Conservation (phyloP, 2,329 filamentous ascomycete species). For the Scleromitrula shiraiana region DNA sequence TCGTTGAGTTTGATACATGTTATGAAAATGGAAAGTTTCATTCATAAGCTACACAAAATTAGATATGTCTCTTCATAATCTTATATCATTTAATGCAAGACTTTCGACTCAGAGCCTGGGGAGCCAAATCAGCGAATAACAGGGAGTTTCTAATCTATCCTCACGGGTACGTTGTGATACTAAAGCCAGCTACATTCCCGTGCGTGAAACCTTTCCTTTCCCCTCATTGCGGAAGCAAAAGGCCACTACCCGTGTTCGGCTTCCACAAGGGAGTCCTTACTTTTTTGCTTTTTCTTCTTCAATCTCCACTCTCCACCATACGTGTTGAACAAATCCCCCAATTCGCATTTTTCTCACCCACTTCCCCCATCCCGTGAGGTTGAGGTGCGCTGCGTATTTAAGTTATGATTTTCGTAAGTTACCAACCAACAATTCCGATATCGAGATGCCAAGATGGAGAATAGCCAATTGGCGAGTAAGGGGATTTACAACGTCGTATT, state of each 20-base stretch:
- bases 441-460: conserved; percentile 7
- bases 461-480: not conserved
- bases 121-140: conserved; percentile 1
- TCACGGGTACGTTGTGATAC: conserved; percentile 6
- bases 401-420: conserved; percentile 4
- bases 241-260: conserved; percentile 8
- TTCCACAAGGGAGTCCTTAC: conserved; percentile 5
- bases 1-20: no score
- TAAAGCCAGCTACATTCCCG: conserved; percentile 8
- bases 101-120: not conserved
- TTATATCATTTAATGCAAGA: not conserved
- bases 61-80: not conserved
- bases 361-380: conserved; percentile 1
- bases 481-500: not conserved
- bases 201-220: conserved; percentile 4
- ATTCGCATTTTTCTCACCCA: not conserved
- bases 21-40: no score
- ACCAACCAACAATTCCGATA: conserved; percentile 2
- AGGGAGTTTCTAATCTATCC: not conserved
- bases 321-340: not conserved
- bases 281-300: not conserved
- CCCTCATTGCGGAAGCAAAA: conserved; percentile 1
- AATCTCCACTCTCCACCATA: not conserved
- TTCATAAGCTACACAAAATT: not conserved
- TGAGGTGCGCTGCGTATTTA: conserved; percentile 2